Conservation (phyloP, 2,329 filamentous ascomycete species). For the Diaporthe batatas region DNA sequence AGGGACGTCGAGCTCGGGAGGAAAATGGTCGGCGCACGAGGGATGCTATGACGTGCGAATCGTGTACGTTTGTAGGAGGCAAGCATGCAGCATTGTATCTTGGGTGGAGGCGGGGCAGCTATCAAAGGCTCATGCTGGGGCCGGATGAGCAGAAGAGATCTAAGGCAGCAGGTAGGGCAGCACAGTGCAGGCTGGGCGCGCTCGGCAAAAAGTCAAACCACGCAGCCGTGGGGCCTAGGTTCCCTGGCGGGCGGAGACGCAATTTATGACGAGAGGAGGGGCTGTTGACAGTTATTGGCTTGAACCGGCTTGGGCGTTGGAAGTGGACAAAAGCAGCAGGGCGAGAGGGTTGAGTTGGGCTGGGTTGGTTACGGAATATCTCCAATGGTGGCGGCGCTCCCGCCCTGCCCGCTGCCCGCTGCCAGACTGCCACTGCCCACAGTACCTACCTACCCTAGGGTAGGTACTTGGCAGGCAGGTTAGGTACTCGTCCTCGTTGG, state of each 20-base stretch:
- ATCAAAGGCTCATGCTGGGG: conserved; percentile 39
- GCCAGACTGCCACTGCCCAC: neutral
- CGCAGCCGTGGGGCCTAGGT: conserved; percentile 6
- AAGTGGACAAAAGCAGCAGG: conserved; percentile 20
- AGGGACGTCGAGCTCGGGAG: conserved; percentile 28
- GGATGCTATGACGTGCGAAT: conserved; percentile 49
- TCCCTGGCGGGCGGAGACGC: conserved; percentile 4
- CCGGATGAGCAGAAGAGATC: conserved; percentile 24
- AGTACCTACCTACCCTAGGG: no score
- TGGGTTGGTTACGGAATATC: conserved; percentile 21
- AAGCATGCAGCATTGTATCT: conserved; percentile 43
- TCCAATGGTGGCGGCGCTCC: conserved; percentile 8
- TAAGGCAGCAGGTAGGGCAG: conserved; percentile 29
- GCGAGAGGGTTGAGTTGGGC: conserved; percentile 12
- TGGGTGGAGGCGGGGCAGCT: conserved; percentile 42
- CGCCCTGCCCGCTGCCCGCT: neutral
- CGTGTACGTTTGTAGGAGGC: conserved; percentile 40
- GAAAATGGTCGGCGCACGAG: conserved; percentile 38
- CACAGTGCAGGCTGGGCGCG: conserved; percentile 23
- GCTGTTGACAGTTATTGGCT: conserved; percentile 27
- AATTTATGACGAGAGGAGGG: conserved; percentile 15
- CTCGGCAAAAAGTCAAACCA: conserved; percentile 28
- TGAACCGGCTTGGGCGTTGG: conserved; percentile 15
- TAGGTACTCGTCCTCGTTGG: conserved; percentile 9
- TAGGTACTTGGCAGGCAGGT: neutral